phyloP scores from a whole-genome alignment of 2,329 filamentous ascomycete species.

The Aureobasidium sp. region DNA sequence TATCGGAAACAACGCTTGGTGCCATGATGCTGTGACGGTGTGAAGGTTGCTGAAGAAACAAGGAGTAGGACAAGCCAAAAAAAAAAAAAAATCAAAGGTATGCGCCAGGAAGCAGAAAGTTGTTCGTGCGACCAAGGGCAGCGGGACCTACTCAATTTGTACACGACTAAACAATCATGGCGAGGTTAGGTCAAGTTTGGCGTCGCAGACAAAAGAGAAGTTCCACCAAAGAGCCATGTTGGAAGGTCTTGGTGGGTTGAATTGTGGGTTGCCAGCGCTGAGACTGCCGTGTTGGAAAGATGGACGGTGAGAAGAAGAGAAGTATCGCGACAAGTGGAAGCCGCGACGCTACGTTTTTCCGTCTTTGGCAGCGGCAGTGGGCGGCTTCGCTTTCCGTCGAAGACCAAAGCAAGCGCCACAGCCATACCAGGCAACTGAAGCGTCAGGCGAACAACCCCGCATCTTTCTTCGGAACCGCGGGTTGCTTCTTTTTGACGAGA shows the following conservation, averaged over 20 bases:
- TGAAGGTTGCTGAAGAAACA: background rate
- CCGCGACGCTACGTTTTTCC: background rate
- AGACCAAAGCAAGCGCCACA: background rate
- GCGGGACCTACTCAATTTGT: background rate
- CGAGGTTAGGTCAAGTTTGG: background rate
- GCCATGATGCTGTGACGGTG: slow-evolving; percentile 15
- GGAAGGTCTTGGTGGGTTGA: background rate
- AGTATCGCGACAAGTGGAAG: background rate
- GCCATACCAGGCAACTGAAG: background rate
- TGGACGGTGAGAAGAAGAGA: background rate
- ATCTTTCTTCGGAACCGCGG: background rate
- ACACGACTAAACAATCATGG: background rate
- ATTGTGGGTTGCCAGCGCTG: background rate
- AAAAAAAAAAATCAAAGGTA: background rate
- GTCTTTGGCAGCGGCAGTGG: background rate
- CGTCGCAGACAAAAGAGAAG: background rate
- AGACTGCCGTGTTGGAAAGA: background rate
- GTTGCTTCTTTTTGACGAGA: background rate
- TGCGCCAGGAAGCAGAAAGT: background rate
- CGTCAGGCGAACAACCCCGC: background rate
- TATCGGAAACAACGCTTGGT: slow-evolving; percentile 20
- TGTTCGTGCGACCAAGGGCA: background rate
- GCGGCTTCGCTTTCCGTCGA: background rate
- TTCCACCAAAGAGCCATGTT: background rate
- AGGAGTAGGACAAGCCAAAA: background rate